phyloP scores from a whole-genome alignment of 805 yeast species.

The Wickerhamomyces ciferrii region DNA sequence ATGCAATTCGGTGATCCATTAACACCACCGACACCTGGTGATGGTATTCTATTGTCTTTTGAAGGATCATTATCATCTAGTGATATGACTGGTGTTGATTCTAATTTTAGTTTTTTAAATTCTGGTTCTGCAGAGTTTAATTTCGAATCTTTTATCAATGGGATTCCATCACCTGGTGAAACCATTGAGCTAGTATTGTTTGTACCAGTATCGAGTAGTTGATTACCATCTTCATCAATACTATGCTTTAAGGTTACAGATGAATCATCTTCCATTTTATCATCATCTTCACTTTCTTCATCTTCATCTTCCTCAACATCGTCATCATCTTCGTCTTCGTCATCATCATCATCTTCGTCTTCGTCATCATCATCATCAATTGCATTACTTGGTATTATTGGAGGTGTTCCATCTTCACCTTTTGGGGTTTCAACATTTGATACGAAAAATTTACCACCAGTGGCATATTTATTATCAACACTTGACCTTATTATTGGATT shows the following conservation, averaged over 20 bases:
- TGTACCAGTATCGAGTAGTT: no score
- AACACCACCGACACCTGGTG: slow-evolving; percentile 30
- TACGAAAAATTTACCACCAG: slow-evolving; percentile 88
- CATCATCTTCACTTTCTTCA: slow-evolving; percentile 1
- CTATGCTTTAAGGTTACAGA: no score
- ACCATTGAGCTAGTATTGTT: background rate
- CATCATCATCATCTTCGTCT: slow-evolving; percentile 9
- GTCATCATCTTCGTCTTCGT: slow-evolving; percentile 7
- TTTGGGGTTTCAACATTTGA: slow-evolving; percentile 12
- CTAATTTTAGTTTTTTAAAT: background rate
- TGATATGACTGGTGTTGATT: background rate
- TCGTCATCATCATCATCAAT: slow-evolving; percentile 12
- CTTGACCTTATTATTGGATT: slow-evolving; percentile 72
- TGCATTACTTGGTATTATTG: slow-evolving; percentile 7
- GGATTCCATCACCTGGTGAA: background rate
- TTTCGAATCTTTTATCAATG: background rate
- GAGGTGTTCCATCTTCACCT: slow-evolving; percentile 17
- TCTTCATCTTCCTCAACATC: slow-evolving; percentile 5
- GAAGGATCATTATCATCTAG: slow-evolving; percentile 12
- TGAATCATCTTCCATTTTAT: background rate
- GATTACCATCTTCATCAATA: no score
- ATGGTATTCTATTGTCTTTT: slow-evolving; percentile 13
- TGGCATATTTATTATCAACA: slow-evolving; percentile 80
- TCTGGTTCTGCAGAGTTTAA: slow-evolving; percentile 9
- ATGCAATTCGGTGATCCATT: slow-evolving; percentile 45